phyloP scores from a whole-genome alignment of 345 rosid genomes.

The Carallia pectinifolia region DNA sequence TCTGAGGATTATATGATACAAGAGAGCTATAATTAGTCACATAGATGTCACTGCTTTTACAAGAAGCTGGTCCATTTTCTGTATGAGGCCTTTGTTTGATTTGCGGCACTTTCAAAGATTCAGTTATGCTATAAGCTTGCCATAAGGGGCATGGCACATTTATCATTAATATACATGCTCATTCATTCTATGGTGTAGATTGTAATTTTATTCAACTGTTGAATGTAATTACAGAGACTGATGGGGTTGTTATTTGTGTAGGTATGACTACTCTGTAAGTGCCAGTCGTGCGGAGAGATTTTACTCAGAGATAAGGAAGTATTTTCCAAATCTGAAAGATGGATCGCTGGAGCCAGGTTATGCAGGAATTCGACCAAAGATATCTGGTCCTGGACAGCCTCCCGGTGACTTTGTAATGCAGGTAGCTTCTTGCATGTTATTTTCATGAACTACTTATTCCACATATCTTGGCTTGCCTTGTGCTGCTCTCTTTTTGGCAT shows the following conservation, averaged over 20 bases:
- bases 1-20: no score
- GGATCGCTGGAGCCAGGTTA: constrained; percentile 76
- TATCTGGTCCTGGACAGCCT: constrained; percentile 70
- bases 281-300: constrained; percentile 50
- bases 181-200: not conserved
- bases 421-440: constrained; percentile 34
- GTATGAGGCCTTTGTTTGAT: no score
- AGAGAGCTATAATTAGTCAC: no score
- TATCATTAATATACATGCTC: no score
- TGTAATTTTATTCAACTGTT: not conserved
- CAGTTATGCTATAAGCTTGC: no score
- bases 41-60: no score
- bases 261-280: constrained; percentile 70
- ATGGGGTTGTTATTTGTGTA: constrained; percentile 30
- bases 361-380: constrained; percentile 84
- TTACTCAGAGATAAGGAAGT: constrained; percentile 74
- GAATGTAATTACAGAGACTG: not conserved
- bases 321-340: constrained; percentile 69
- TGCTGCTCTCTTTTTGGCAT: not conserved
- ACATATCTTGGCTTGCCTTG: not conserved
- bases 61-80: no score
- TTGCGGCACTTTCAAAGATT: no score
- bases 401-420: constrained; percentile 74
- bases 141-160: no score
- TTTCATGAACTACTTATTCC: not conserved